Conservation (phyloP, 768 basidiomycete species). For the Boletus barrowsii region DNA sequence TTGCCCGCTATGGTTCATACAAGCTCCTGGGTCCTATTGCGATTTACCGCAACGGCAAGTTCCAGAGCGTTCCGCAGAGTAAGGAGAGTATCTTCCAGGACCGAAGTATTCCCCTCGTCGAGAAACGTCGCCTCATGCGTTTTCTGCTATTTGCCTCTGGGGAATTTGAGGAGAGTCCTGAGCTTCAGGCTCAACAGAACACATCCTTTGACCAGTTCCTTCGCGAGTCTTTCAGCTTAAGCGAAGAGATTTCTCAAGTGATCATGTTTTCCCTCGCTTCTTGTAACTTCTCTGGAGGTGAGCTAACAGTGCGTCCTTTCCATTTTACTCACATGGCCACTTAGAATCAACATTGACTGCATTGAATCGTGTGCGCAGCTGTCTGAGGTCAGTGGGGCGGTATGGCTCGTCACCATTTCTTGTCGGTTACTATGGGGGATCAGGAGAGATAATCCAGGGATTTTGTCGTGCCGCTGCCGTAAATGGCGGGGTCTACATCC, state of each 20-base stretch:
- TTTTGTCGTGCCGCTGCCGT: constrained; percentile 89
- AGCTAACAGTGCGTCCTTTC: constrained; percentile 9
- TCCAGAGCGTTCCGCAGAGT: constrained; percentile 76
- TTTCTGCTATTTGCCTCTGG: constrained; percentile 79
- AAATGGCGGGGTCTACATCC: constrained; percentile 67
- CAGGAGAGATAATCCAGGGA: constrained; percentile 90
- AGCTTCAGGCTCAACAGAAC: constrained; percentile 55
- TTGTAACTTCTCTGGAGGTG: constrained; percentile 59
- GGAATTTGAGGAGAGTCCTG: constrained; percentile 64
- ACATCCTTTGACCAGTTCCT: constrained; percentile 63
- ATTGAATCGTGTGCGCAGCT: constrained; percentile 66
- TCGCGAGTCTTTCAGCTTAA: constrained; percentile 59
- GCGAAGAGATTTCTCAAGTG: constrained; percentile 50
- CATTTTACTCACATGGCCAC: constrained; percentile 1
- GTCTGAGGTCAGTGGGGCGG: constrained; percentile 75
- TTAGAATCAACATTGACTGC: constrained; percentile 67
- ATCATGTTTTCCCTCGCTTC: constrained; percentile 80
- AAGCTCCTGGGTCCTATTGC: constrained; percentile 72
- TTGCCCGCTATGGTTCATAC: constrained; percentile 89
- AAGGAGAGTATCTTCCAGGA: constrained; percentile 94
- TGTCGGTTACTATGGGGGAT: constrained; percentile 91
- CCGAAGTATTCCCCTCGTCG: constrained; percentile 68
- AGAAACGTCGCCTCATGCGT: constrained; percentile 91
- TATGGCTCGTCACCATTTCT: constrained; percentile 90
- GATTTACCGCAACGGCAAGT: constrained; percentile 48